Evolutionary conservation across 2,329 filamentous ascomycete genomes (phyloP), one percentile per base, ranked within the genome.

Genomic region (Triangularia setosa): DNA sequence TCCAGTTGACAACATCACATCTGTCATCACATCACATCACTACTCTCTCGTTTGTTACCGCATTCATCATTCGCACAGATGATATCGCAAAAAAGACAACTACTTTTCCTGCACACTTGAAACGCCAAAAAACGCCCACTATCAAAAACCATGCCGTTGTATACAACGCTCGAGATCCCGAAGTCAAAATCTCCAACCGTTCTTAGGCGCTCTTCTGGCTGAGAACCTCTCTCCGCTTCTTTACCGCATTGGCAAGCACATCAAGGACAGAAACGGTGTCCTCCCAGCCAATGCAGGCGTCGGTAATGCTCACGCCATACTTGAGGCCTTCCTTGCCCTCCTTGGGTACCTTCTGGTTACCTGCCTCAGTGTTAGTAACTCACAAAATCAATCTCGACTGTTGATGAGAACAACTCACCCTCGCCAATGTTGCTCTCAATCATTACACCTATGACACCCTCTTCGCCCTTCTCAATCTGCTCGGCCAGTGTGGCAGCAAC

Each of bases 351-450:
- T 97, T 97, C 77, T 99, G 95, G 78, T 84, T 91, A 70, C 93
- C 89, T 89, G 70, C 2, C 16, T 16, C 58, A 28, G 16, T 64
- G 68, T 79, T 71, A 78, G 73, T 52, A 52, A 9, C 21, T 28
- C 12, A 33, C 23, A 27, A 16, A 35, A 14, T 16, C 6, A 14
- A 25, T 3, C 16, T 53, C 9, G 12, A 18, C 14, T n/a, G 7
- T 52, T 33, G 6, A 14, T n/a, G 30, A 7, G 16, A n/a, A 44
- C 8, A 14, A 75, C 83, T 73, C 77, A 90, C 91, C 93, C 80
- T 97, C 94, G 73, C 94, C 90, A 79, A 98, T 96, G 78, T 98
- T 91, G 78, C 91, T 96, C 83, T 99, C 95, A 73, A 99, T 96
- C 95, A 99, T 99, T 65, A 98, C 92, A 73, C 95, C 95, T 87